Base-by-base conservation (phyloP, 1,284 basidiomycete species). In the Microbotryum silenes-acaulis region DNA sequence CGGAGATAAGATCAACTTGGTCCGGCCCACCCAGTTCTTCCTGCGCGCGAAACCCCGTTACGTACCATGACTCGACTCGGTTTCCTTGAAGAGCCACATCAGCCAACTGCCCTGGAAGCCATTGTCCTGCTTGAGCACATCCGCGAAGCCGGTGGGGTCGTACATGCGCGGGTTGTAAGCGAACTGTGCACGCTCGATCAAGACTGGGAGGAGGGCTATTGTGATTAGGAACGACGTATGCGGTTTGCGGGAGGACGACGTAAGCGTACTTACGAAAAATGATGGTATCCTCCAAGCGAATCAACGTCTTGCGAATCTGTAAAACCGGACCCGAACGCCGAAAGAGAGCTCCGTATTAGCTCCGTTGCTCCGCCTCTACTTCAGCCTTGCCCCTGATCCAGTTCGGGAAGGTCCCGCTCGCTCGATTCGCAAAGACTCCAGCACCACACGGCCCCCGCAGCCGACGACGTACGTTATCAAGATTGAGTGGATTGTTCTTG, bases 101-200 rank as follows among this genome's bases (percentile, higher is more conserved):
- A 98, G 80, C 91, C 92, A 97, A 63, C 85, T 89, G 2, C 90
- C 90, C 3, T 83, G 74, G 76, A 91, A 93, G 1, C 84, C 84
- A 37, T 85, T 81, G 55, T 80, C 80, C 45, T 89, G 80, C 75
- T 93, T 86, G 9, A 72, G 66, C 42, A 77, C 72, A 42, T 75
- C 73, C 53, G 85, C 78, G 76, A 97, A 91, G 2, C 82, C 86
- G n/a, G 63, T 56, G 27, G 59, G 61, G 21, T 62, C 63, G 78
- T 99, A 99, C 69, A 96, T 94, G 62, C 81, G 82, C n/a, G 86
- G 84, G 74, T 98, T 97, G 75, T 89, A 86, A 0, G 91, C 91
- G 72, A 97, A 98, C 75, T 98, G 94, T 0, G 92, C 93, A 29
- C 96, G 85, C 76, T 99, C 96, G 72, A 99, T 98, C 70, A 93